Base-by-base conservation (phyloP, 2,329 filamentous ascomycete species). In the Penicillium verrucosum region DNA sequence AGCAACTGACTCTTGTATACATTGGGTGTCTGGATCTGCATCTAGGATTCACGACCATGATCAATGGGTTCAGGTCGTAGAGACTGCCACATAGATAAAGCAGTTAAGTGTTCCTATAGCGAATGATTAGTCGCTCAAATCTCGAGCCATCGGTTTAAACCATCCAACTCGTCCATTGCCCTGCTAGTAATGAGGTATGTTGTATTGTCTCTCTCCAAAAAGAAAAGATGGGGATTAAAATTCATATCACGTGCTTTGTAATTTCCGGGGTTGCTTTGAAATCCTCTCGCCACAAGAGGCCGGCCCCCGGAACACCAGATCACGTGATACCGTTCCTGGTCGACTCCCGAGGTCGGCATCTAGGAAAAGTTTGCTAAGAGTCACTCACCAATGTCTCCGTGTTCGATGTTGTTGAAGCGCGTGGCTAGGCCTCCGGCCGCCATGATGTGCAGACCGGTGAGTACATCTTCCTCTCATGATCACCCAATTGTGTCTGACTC, bases 321-420 rank as follows among this genome's bases (percentile, higher is more conserved):
- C 49, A 51, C 49, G 49, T 51, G 49, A 23, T n/a, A 8, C 16
- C 16, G 6, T 21, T 11, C 18, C 18, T 7, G 14, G 38, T 18
- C 29, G 12, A 34, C 49, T n/a, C 38, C 47, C 49, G 49, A 51
- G 30, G 27, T 44, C 29, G 37, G 49, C 29, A 34, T 34, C 14
- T 16, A 8, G 18, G 21, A 51, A 51, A 45, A 44, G 29, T 51
- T 51, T 44, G 49, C 40, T 5, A 29, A n/a, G 44, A 40, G 34
- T 34, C 18, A 51, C 49, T 51, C 38, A 51, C 30, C 29, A 51
- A 51, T 51, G 49, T 51, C 47, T 42, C 47, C 49, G 49, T 51
- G 49, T 51, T 44, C 49, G 12, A 51, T 51, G 49, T 42, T 43
- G 32, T 44, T 51, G 21, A 51, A 51, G 51, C 45, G 45, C 43